Base-by-base conservation (phyloP, 2,329 filamentous ascomycete species). In the Epichloe typhina region DNA sequence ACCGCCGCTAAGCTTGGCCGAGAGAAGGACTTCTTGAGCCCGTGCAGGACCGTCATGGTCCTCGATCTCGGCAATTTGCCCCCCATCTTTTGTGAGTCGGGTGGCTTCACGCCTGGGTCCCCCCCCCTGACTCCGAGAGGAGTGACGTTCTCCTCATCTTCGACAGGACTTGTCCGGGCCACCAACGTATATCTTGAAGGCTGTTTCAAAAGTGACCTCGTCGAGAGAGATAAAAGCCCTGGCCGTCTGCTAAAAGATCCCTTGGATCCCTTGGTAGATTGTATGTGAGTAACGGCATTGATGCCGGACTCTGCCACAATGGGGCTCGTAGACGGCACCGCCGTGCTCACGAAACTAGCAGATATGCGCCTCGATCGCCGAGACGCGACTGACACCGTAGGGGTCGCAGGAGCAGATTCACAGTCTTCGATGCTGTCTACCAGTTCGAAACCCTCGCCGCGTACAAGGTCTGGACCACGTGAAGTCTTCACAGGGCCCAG, bases 11-110 rank as follows among this genome's bases (percentile, higher is more conserved):
- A 43, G 3, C 59, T 61, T 3, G 61, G 54, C 13, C 68, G 65
- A 0, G 72, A 73, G 2, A 75, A 64, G 1, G 72, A 71, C 3
- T 67, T 64, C 5, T 70, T 72, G 38, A 77, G 54, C 11, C 67
- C 73, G 6, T 70, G 70, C 11, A 77, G 57, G 1, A 72, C 67
- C 23, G 57, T 68, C 55, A 75, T 61, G 1, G 74, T 75, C 26
- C 66, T 64, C 5, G 73, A 74, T 51, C 66, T 74, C 7, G 73
- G 68, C 1, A 75, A 53, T 33, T 60, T 65, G 13, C 56, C 62
- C 43, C 37, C 44, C 12, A 41, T 31, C 3, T 17, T 50, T 1
- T 50, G 53, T 19, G 47, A 21, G 40, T 41, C 41, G 26, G 47
- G 38, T 17, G 41, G 19, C 15, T 39, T 42, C 21, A 6, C 12